Evolutionary conservation across 2,329 filamentous ascomycete species (phyloP).

Genomic region (Exophiala oligosperma): DNA sequence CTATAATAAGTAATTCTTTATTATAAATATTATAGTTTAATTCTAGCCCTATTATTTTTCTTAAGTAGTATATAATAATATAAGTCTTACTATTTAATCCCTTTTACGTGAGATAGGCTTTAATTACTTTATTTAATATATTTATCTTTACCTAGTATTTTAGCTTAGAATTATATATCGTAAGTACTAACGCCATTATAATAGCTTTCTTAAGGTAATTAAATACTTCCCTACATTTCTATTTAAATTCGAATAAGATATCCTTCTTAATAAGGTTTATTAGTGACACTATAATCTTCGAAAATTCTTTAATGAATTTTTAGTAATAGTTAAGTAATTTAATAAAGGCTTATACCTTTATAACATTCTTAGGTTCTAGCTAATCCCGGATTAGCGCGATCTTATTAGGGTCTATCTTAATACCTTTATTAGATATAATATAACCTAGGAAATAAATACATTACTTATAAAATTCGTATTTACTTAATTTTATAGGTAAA

Average conservation of each 20-base stretch:
- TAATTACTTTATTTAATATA: slow-evolving; percentile 14
- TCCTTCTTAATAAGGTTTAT: slow-evolving; percentile 18
- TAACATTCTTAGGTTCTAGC: slow-evolving; percentile 15
- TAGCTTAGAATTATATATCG: slow-evolving; percentile 16
- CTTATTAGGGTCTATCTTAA: slow-evolving; percentile 32
- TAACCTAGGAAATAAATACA: slow-evolving; percentile 35
- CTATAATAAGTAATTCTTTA: slow-evolving; percentile 25
- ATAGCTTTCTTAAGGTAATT: slow-evolving; percentile 13
- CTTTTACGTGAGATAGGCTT: slow-evolving; percentile 9
- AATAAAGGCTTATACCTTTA: slow-evolving; percentile 6
- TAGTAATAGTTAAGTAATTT: slow-evolving; percentile 33
- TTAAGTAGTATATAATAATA: neutral
- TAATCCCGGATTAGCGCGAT: slow-evolving; percentile 30
- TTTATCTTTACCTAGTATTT: slow-evolving; percentile 18
- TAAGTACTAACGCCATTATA: slow-evolving; percentile 12
- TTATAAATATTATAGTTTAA: slow-evolving; percentile 16
- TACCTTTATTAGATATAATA: slow-evolving; percentile 29
- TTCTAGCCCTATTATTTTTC: neutral
- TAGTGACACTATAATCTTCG: slow-evolving; percentile 23
- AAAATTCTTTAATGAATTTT: slow-evolving; percentile 32
- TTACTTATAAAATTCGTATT: slow-evolving; percentile 35
- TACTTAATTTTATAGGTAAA: slow-evolving; percentile 25
- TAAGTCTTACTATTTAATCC: slow-evolving; percentile 6
- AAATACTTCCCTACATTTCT: neutral
- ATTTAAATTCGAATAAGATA: slow-evolving; percentile 4